Evolutionary conservation across 306 rosid species (phyloP), one percentile per base, ranked within the genome.

Genomic region (Astragalus membranaceus): DNA sequence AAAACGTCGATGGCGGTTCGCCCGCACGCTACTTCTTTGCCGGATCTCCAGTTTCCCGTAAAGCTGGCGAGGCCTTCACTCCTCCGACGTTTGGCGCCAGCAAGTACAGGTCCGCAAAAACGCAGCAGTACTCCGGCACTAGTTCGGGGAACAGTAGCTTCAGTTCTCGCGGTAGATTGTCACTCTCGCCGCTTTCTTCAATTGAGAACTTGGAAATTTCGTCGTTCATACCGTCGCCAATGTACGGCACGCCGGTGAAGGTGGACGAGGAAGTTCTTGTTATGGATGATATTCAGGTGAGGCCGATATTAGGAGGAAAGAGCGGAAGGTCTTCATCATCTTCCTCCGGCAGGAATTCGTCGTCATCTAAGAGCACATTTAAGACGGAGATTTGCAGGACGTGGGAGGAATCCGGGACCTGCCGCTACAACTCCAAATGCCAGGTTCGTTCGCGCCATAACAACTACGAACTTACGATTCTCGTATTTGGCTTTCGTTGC

Each of bases 211-310:
- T 87, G 72, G 84, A 85, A n/a, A 69, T 77, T n/a, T 13, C 72
- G 55, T 50, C 74, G 56, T 72, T 46, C 6, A 46, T 58, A 76
- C 62, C 89, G 52, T 76, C 86, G 73, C 53, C 66, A 14, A 49
- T 55, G 43, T 89, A 83, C 76, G 7, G 87, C 49, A 67, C 90
- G 47, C 88, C 85, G 15, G 83, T 84, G 13, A 80, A 82, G 77
- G 85, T 57, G 8, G 89, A 81, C 1, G 96, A 90, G 55, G 96
- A 90, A 46, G 87, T 82, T 23, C 30, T 90, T 30, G 93, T 90
- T 60, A 90, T 90, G 80, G 91, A 90, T 75, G 96, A 77, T 7
- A 80, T 90, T 69, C 83, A 64, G 51, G 85, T 90, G 69, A 80
- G 73, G 63, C 52, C 70, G 1, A 15, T 16, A 29, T 48, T 77